Conservation (phyloP, 257 asterid genomes). For the Penstemon newberryi region DNA sequence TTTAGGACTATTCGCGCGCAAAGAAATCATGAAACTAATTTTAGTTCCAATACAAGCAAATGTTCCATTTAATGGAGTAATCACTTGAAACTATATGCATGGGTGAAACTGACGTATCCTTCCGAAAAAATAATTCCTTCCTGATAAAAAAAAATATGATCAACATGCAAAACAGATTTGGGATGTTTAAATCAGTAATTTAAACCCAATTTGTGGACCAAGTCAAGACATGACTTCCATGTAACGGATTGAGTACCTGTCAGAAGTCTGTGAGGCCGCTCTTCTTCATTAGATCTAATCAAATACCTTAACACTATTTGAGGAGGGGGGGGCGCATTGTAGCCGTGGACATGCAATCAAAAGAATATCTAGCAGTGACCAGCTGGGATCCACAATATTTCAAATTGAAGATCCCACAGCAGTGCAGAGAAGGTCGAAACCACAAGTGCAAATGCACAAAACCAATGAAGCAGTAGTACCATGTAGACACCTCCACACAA, state of each 20-base stretch:
- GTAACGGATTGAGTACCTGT: constrained; percentile 59
- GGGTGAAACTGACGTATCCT: too few species aligned
- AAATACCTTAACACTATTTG: constrained; percentile 51
- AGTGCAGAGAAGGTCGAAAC: constrained; percentile 75
- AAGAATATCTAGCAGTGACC: constrained; percentile 86
- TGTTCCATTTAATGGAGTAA: too few species aligned
- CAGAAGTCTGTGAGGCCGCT: constrained; percentile 53
- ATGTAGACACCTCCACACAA: constrained; percentile 86
- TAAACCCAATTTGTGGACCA: not conserved
- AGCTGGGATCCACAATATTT: constrained; percentile 82
- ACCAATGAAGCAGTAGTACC: constrained; percentile 87
- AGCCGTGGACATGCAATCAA: constrained; percentile 67
- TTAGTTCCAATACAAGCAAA: too few species aligned
- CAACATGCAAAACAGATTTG: too few species aligned
- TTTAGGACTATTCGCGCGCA: too few species aligned
- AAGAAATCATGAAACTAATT: too few species aligned
- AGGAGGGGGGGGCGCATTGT: constrained; percentile 49
- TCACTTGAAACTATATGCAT: too few species aligned
- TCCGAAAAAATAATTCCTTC: too few species aligned
- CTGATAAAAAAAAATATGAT: too few species aligned
- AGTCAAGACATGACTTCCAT: constrained; percentile 31
- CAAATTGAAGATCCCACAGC: constrained; percentile 91
- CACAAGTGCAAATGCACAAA: constrained; percentile 85
- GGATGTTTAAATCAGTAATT: too few species aligned
- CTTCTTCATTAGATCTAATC: constrained; percentile 52